Percentiles rank a stretch among this genome's conserved stretches.
These are phyloP conservation scores for Cladorrhinum sp. DNA, from an alignment of 2,329 filamentous ascomycete species.

Conservation along the genomic window DNA sequence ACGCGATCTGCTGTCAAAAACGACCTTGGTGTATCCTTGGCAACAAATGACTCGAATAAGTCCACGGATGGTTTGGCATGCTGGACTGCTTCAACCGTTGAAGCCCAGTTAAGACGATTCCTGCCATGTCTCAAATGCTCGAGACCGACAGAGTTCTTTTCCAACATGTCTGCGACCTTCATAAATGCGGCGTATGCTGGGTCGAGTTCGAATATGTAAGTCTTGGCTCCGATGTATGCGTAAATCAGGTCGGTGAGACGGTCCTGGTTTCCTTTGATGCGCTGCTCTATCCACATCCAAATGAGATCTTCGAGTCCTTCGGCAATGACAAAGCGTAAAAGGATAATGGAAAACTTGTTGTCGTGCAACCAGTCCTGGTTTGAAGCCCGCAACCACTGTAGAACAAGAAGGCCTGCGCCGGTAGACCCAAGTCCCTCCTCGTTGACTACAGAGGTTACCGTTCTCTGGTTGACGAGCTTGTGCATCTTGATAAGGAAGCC, in stretches of 20 bases:
- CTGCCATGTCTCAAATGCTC: conserved; percentile 42
- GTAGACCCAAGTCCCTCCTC: conserved; percentile 38
- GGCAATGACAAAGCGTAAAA: conserved; percentile 51
- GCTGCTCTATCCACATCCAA: conserved; percentile 51
- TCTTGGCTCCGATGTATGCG: conserved; percentile 38
- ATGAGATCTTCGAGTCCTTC: conserved; percentile 50
- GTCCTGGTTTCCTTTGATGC: conserved; percentile 29
- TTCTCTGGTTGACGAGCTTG: conserved; percentile 38
- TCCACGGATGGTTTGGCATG: conserved; percentile 43
- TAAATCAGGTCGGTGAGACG: conserved; percentile 36
- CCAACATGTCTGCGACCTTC: conserved; percentile 44
- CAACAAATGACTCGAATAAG: conserved; percentile 52
- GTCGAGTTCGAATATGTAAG: conserved; percentile 40
- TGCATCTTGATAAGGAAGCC: conserved; percentile 52
- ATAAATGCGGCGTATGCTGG: conserved; percentile 48
- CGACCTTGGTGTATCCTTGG: conserved; percentile 40
- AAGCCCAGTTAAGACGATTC: conserved; percentile 48
- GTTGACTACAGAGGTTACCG: conserved; percentile 30
- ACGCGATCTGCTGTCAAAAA: conserved; percentile 45
- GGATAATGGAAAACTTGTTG: conserved; percentile 35
- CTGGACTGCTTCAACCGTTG: conserved; percentile 49
- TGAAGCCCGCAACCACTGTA: conserved; percentile 53
- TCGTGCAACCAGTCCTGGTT: conserved; percentile 49
- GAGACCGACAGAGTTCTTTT: conserved; percentile 32
- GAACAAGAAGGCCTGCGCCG: conserved; percentile 46